These are phyloP conservation scores for Prunus kanzakura DNA, from an alignment of 306 rosid species.

Conservation along the genomic window DNA sequence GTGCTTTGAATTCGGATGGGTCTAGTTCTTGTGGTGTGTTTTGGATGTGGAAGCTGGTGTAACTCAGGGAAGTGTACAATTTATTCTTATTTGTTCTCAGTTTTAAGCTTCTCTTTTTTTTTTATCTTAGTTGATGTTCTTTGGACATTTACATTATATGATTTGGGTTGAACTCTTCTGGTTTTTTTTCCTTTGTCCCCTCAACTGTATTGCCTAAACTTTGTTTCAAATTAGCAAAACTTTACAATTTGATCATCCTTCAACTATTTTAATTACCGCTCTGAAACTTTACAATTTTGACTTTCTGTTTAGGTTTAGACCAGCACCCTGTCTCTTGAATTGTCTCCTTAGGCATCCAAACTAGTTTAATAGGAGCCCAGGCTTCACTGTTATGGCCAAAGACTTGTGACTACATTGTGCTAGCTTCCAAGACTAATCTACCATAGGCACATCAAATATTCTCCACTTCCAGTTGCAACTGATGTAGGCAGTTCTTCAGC, in stretches of 20 bases:
- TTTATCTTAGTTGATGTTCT: not conserved
- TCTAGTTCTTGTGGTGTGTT: conserved; percentile 20
- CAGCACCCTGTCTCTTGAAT: not conserved
- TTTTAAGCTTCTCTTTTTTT: not conserved
- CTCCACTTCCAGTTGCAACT: not conserved
- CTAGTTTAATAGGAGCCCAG: not conserved
- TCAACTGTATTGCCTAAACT: not conserved
- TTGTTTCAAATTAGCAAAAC: not conserved
- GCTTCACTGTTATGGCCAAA: not conserved
- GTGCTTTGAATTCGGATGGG: conserved; percentile 35
- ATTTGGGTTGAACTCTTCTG: not conserved
- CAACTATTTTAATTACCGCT: not conserved
- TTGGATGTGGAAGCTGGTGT: not conserved
- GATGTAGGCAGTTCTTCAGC: not conserved
- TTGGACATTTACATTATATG: not conserved
- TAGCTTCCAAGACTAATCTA: not conserved
- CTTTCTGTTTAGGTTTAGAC: not conserved
- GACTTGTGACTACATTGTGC: not conserved
- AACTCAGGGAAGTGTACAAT: conserved; percentile 3
- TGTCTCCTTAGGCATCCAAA: not conserved
- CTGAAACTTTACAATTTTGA: not conserved
- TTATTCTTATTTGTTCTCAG: not conserved
- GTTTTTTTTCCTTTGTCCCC: not conserved
- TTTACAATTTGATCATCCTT: not conserved
- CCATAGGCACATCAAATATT: not conserved